Conservation (phyloP, 176 grass and related monocot genomes). For the Zea luxurians region DNA sequence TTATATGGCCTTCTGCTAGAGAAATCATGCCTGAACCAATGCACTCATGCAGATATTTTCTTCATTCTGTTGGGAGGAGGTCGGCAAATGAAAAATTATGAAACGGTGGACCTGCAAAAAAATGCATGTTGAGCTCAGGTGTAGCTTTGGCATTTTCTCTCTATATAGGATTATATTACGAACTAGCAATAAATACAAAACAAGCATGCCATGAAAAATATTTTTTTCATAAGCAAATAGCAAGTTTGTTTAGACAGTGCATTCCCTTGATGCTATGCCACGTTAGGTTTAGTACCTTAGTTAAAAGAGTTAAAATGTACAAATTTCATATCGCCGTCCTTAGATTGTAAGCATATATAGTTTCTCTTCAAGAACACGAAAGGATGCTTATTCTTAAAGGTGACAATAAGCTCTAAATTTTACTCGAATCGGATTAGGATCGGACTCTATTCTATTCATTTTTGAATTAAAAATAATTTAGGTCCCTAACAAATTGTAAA, state of each 20-base stretch:
- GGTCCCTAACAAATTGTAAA: no score
- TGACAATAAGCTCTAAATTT: no score
- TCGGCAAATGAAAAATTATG: slow-evolving; percentile 86
- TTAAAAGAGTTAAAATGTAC: background rate
- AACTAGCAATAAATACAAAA: background rate
- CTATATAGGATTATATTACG: background rate
- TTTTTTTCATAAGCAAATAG: background rate
- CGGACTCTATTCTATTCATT: no score
- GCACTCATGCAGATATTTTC: background rate
- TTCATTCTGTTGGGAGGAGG: slow-evolving; percentile 62
- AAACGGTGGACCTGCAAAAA: slow-evolving; percentile 54
- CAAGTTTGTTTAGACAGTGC: background rate
- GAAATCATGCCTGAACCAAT: slow-evolving; percentile 20
- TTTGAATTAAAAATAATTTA: no score
- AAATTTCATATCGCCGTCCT: background rate
- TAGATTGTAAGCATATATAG: background rate
- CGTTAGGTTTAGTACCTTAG: background rate
- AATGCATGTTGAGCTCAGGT: background rate
- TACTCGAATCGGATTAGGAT: no score
- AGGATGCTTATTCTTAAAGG: background rate
- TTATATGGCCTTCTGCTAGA: background rate
- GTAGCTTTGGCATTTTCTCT: background rate
- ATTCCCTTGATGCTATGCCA: background rate
- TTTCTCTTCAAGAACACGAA: slow-evolving; percentile 23
- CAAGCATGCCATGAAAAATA: background rate